Evolutionary conservation across 2,329 filamentous ascomycete genomes (phyloP), one percentile per base, ranked within the genome.

Genomic region (Pestalotiopsis sp.): DNA sequence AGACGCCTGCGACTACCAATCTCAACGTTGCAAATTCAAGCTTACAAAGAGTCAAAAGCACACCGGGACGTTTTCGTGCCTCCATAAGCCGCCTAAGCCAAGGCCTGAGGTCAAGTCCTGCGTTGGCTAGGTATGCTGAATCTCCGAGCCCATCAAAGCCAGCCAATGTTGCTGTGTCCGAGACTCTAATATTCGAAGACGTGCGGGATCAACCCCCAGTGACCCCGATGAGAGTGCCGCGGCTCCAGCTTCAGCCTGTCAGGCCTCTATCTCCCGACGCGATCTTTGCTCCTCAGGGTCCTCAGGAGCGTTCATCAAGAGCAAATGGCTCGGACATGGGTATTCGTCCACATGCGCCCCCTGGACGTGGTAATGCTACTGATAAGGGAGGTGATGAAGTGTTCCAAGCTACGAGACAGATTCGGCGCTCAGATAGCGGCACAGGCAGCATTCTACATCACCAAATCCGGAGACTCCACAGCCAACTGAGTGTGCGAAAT

Each of bases 391-490:
- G 7, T 20, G 45, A 52, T n/a, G 45, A n/a, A n/a, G 17, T 9
- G 7, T 52, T 11, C 17, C 45, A n/a, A 3, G 45, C 14, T n/a
- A n/a, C n/a, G 31, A 20, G 67, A 23, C 23, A 68, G 41, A 17
- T n/a, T 66, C 13, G 62, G 12, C 59, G 20, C 13, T n/a, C 64
- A 20, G 59, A 73, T 73, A 45, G 72, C 74, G 36, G 68, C 73
- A 12, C 69, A 2, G 80, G 75, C 38, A 77, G 79, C 1, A 69
- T 80, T 3, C 77, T 88, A 3, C 82, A 88, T 72, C 76, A 78
- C 0, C 86, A 87, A 71, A 83, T 89, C 14, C 81, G 82, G 17
- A 80, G 72, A 25, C 80, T 91, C 7, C 84, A 86, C 71, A 79
- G 77, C 2, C 83, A 85, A 57, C 74, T 90, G 2, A 80, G 82